These are phyloP conservation scores for Dionaea muscipula DNA, from an alignment of 179 eudicot species.

Conservation along the genomic window DNA sequence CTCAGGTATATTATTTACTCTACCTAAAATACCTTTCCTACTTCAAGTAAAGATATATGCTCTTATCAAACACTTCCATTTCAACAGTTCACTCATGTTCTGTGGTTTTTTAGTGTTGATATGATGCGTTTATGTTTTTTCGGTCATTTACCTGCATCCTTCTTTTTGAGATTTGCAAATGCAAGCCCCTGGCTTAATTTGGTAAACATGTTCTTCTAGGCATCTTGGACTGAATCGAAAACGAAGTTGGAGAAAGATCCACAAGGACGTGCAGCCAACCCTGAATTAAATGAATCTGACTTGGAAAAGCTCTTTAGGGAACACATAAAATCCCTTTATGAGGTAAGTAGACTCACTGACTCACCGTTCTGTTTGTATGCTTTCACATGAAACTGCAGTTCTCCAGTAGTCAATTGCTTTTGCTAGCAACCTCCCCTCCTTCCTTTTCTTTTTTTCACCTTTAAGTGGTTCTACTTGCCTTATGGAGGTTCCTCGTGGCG, in stretches of 20 bases:
- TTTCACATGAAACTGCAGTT: neutral
- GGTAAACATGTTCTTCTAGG: slow-evolving; percentile 25
- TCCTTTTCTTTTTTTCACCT: too few species aligned
- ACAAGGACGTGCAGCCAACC: slow-evolving; percentile 76
- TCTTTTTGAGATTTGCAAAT: neutral
- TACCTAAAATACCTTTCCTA: neutral
- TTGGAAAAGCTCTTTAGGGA: slow-evolving; percentile 88
- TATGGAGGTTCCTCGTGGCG: too few species aligned
- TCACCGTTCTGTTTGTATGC: neutral
- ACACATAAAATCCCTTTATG: slow-evolving; percentile 70
- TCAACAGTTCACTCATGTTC: neutral
- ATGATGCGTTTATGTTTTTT: neutral
- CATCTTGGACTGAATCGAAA: slow-evolving; percentile 90
- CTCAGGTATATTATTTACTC: slow-evolving; percentile 30
- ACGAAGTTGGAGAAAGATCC: slow-evolving; percentile 89
- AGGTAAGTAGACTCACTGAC: slow-evolving; percentile 36
- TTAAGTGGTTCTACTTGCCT: too few species aligned
- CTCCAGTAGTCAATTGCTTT: too few species aligned
- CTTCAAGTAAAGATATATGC: neutral
- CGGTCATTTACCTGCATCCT: neutral
- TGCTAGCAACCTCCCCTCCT: too few species aligned
- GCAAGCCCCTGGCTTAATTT: neutral
- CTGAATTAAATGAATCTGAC: slow-evolving; percentile 76
- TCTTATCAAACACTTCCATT: neutral
- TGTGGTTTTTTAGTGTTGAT: neutral